Base-by-base conservation (phyloP, 169 alveolate genomes). In the Plasmodium gaboni region DNA sequence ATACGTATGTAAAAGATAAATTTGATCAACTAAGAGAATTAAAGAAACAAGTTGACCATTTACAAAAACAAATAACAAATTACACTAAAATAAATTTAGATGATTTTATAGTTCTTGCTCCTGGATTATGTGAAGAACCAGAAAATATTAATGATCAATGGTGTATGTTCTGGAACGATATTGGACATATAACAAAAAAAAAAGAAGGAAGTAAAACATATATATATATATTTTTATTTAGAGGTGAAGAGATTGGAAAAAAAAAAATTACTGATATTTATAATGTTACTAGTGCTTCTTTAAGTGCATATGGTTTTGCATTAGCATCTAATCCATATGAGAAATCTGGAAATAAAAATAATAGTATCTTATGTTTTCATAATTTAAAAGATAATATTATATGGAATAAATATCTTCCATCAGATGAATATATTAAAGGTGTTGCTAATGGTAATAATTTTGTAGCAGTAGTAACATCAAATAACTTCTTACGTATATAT, bases 121-220 rank as follows among this genome's bases (percentile, higher is more conserved):
- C 92, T 26, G 92, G 92, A 10, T 61, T 86, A 7, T 86, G 92
- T 61, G 92, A 71, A 86, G 92, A 86, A 70, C 92, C 92, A 3
- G 87, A 86, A 70, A 86, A 86, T 86, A 86, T 86, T 48, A 69
- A 86, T 59, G 92, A 86, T 22, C 92, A 86, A 4, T 86, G 92
- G 92, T 86, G 92, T 53, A 59, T 86, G 92, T 86, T 86, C 51
- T 86, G 92, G 92, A 86, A 86, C 61, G 92, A 86, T 86, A 72
- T 86, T 17, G 92, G 92, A 19, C 92, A 86, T 72, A 86, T 86
- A 64, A 86, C 92, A 38, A 86, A 86, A 67, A 71, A 70, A 71
- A 86, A 71, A 46, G 92, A 86, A 19, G 92, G 92, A 19, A 86
- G 61, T 64, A 86, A 86, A 48, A 86, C 92, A 46, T 86, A 86